Evolutionary conservation across 352 stramenopile genomes (phyloP).

Genomic region (Phytophthora quininea): DNA sequence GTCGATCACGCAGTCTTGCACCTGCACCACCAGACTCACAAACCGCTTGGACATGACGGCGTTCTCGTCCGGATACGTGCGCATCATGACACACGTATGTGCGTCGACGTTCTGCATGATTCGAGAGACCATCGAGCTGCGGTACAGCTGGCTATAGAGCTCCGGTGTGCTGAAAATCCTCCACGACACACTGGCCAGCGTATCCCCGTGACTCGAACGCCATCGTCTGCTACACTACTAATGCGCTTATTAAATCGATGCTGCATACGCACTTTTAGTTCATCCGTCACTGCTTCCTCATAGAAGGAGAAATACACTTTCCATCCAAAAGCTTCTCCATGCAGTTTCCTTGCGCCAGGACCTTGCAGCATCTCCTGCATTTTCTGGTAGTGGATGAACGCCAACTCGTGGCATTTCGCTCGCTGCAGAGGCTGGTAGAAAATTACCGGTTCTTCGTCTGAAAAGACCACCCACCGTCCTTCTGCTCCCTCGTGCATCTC

Average conservation of each 20-base stretch:
- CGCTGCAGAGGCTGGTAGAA: conserved; percentile 33
- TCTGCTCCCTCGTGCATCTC: conserved; percentile 17
- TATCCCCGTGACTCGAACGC: conserved; percentile 38
- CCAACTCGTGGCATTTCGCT: conserved; percentile 29
- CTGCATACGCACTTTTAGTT: conserved; percentile 32
- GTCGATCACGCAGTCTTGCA: conserved; percentile 42
- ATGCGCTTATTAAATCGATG: conserved; percentile 47
- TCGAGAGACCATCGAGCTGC: conserved; percentile 42
- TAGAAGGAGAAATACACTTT: conserved; percentile 41
- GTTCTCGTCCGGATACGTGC: conserved; percentile 44
- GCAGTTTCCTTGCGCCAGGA: conserved; percentile 23
- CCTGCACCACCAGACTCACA: conserved; percentile 33
- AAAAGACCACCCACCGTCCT: conserved; percentile 34
- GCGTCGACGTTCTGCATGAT: conserved; percentile 48
- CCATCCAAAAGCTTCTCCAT: conserved; percentile 41
- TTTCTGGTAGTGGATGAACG: conserved; percentile 25
- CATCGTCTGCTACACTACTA: conserved; percentile 23
- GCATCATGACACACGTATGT: conserved; percentile 46
- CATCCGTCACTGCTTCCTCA: conserved; percentile 2
- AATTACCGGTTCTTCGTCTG: conserved; percentile 28
- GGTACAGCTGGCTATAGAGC: conserved; percentile 49
- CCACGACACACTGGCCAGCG: conserved; percentile 39
- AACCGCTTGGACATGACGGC: conserved; percentile 41
- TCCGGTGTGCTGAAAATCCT: conserved; percentile 43
- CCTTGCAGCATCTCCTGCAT: conserved; percentile 33